Conservation (phyloP, 768 basidiomycete species). For the Fistulinella prunicolor region DNA sequence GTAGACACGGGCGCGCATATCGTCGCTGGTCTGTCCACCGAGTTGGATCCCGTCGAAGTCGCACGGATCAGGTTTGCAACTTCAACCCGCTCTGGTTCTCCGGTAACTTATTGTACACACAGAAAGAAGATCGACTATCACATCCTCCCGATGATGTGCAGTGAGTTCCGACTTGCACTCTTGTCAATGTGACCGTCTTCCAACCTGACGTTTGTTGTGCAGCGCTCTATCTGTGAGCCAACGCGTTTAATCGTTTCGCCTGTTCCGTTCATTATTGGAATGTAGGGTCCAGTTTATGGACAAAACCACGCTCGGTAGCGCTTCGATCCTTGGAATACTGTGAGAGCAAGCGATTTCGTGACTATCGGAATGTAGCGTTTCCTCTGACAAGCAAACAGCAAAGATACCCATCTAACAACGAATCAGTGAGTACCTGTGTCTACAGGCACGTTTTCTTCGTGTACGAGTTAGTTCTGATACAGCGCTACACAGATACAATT, state of each 20-base stretch:
- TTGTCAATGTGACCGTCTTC: neutral
- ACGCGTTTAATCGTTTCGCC: neutral
- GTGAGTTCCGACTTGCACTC: constrained; percentile 38
- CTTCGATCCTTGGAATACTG: constrained; percentile 71
- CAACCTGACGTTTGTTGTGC: neutral
- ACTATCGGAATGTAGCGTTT: neutral
- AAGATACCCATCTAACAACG: constrained; percentile 58
- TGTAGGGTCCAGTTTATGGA: constrained; percentile 74
- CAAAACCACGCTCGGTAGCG: constrained; percentile 64
- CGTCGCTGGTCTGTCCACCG: constrained; percentile 41
- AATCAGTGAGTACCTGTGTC: constrained; percentile 49
- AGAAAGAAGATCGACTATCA: constrained; percentile 65
- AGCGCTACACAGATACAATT: constrained; percentile 55
- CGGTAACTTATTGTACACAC: neutral
- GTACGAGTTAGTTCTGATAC: neutral
- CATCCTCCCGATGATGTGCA: constrained; percentile 69
- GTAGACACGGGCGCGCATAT: constrained; percentile 64
- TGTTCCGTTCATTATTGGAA: neutral
- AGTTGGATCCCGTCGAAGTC: constrained; percentile 52
- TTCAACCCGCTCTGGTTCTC: too few species aligned
- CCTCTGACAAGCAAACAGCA: constrained; percentile 33
- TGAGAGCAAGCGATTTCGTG: constrained; percentile 24
- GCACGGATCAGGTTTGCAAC: constrained; percentile 45
- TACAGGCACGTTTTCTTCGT: neutral
- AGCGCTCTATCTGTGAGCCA: constrained; percentile 54